Conservation (phyloP, 2,329 filamentous ascomycete genomes). For the Aureobasidium leucospermi region DNA sequence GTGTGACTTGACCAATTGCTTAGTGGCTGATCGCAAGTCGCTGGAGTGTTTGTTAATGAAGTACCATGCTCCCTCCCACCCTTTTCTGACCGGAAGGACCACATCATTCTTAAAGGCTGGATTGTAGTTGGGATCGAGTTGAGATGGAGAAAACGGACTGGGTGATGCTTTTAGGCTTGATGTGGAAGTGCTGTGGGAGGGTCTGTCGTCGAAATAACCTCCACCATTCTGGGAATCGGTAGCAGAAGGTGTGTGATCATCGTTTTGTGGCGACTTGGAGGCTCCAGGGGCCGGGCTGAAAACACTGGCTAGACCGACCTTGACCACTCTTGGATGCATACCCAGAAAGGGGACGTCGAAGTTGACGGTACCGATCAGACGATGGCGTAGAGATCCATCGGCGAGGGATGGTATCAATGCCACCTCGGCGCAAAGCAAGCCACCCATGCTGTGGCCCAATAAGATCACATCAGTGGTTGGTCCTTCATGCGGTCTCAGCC, state of each 20-base stretch:
- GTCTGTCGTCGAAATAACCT: conserved; percentile 1
- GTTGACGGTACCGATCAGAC: conserved; percentile 71
- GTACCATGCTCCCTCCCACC: conserved; percentile 60
- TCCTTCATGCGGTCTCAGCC: conserved; percentile 69
- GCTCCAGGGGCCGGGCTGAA: conserved; percentile 44
- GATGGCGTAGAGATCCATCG: conserved; percentile 53
- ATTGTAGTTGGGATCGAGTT: conserved; percentile 60
- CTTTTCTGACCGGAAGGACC: conserved; percentile 59
- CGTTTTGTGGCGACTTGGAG: not conserved
- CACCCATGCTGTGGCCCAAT: conserved; percentile 85
- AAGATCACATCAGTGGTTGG: conserved; percentile 70
- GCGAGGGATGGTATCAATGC: conserved; percentile 48
- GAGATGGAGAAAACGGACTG: conserved; percentile 24
- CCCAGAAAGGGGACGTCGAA: conserved; percentile 84
- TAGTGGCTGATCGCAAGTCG: conserved; percentile 61
- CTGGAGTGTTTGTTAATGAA: conserved; percentile 79
- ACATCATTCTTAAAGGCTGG: conserved; percentile 70
- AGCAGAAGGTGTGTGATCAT: not conserved
- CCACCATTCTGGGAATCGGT: not conserved
- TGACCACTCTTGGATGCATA: conserved; percentile 79
- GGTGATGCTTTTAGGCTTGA: conserved; percentile 19
- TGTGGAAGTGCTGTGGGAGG: not conserved
- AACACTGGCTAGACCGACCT: conserved; percentile 72
- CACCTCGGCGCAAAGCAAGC: conserved; percentile 73
- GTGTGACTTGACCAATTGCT: conserved; percentile 69